Evolutionary conservation across 306 rosid species (phyloP), one percentile per base, ranked within the genome.

Genomic region (Prunus padus): DNA sequence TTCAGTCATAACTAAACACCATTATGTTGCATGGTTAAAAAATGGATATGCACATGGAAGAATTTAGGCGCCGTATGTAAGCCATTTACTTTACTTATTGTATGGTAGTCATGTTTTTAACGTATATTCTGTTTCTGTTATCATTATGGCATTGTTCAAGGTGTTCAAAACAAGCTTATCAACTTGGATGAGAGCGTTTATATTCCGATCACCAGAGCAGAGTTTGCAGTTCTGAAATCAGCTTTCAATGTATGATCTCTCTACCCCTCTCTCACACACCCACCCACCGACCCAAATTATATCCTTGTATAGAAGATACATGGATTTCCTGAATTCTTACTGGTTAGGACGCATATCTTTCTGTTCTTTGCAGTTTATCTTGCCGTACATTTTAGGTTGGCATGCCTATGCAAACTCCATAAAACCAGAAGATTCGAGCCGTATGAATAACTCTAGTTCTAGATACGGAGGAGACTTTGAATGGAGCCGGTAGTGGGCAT

Each of bases 331-430:
- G 66, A 44, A 59, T 49, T 76, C 30, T 44, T 52, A 33, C 60
- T 30, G 5, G 30, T 65, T 76, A 22, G 23, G 69, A 73, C 19
- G 28, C 74, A 37, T 77, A 18, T 69, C 40, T 23, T 20, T 56
- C 11, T 81, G 75, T 45, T 51, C 11, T 76, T 6, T 81, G 89
- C 86, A 94, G 98, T 94, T 63, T 80, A 82, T 94, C 87, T 56
- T 88, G 86, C 98, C 97, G 5, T 85, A 86, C 84, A 89, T 90
- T 56, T 67, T 92, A 20, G 97, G 98, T 70, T 94, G 98, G 98
- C 95, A 92, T 77, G 82, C 95, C 23, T 90, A 84, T 79, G 92
- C 89, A 60, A 84, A 87, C 85, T 82, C 95, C 42, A 84, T 84
- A 80, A 87, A 61, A 79, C 91, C 96, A 8, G 96, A 87, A 10